These are phyloP conservation scores for Dendrobium huoshanense DNA, from an alignment of 106 monocot species.

Conservation along the genomic window DNA sequence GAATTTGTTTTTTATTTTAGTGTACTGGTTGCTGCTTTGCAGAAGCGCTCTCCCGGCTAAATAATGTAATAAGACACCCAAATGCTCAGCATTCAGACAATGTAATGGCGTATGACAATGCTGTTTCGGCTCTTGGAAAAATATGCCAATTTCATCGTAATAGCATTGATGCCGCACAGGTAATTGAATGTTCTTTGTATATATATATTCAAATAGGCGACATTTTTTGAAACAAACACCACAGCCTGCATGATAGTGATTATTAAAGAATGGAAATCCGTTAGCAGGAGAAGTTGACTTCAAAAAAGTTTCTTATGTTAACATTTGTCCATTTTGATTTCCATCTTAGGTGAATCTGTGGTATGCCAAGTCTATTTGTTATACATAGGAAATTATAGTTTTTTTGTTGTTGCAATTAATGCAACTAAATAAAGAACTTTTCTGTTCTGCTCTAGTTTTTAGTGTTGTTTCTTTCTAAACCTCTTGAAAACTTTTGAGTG, in stretches of 20 bases:
- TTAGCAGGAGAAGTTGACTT: neutral
- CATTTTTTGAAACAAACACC: too few relatives aligned
- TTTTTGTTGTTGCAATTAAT: neutral
- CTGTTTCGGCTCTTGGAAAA: constrained; percentile 92
- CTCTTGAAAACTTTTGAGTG: too few relatives aligned
- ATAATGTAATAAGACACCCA: constrained; percentile 67
- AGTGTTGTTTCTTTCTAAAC: too few relatives aligned
- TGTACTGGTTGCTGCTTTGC: constrained; percentile 15
- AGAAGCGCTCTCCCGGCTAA: constrained; percentile 90
- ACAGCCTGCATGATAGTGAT: neutral
- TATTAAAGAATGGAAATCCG: neutral
- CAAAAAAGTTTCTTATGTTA: neutral
- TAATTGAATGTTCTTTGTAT: constrained; percentile 11
- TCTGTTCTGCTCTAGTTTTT: neutral
- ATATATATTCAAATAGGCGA: too few relatives aligned
- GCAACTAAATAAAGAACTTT: neutral
- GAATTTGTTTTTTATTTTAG: neutral
- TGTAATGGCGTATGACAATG: constrained; percentile 95
- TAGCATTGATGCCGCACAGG: constrained; percentile 79
- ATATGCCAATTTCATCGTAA: constrained; percentile 81
- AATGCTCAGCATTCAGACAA: constrained; percentile 68
- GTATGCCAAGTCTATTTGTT: neutral
- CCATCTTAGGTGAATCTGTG: neutral
- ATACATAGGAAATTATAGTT: too few relatives aligned
- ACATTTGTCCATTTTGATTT: neutral